phyloP scores from a whole-genome alignment of 2,329 filamentous ascomycete genomes.

The Cercospora citrullina region DNA sequence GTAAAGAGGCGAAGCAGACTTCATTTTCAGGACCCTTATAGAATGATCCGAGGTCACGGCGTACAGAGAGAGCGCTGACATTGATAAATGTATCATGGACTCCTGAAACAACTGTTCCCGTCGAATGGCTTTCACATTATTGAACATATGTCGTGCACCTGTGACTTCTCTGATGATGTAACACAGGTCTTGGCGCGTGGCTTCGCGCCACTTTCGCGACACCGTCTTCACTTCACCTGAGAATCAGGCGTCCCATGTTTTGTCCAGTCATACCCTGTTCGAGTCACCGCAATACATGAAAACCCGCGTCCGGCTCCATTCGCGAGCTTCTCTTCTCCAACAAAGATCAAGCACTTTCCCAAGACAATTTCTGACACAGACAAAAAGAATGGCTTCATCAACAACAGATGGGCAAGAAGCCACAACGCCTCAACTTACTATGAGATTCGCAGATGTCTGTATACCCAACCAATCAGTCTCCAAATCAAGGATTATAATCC shows the following conservation, averaged over 20 bases:
- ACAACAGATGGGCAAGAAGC: not conserved
- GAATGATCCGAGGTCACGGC: no score
- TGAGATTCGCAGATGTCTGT: slow-evolving; percentile 30
- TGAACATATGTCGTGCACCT: no score
- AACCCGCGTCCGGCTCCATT: not conserved
- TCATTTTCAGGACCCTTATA: no score
- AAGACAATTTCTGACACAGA: not conserved
- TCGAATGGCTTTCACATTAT: no score
- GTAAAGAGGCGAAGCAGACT: no score
- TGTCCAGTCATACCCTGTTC: not conserved
- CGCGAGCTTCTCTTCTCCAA: not conserved
- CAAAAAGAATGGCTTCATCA: slow-evolving; percentile 10
- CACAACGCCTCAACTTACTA: not conserved
- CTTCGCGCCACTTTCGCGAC: slow-evolving; percentile 2
- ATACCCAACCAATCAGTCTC: not conserved
- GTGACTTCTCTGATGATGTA: not conserved
- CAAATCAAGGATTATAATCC: not conserved
- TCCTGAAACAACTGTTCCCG: no score
- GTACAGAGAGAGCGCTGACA: no score
- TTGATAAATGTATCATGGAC: not conserved
- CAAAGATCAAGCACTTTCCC: not conserved
- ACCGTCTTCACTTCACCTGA: slow-evolving; percentile 1
- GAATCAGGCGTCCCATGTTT: not conserved
- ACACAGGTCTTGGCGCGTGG: not conserved
- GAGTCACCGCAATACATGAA: not conserved